These are phyloP conservation scores for Alternaria sp. DNA, from an alignment of 2,329 filamentous ascomycete species.

Conservation along the genomic window DNA sequence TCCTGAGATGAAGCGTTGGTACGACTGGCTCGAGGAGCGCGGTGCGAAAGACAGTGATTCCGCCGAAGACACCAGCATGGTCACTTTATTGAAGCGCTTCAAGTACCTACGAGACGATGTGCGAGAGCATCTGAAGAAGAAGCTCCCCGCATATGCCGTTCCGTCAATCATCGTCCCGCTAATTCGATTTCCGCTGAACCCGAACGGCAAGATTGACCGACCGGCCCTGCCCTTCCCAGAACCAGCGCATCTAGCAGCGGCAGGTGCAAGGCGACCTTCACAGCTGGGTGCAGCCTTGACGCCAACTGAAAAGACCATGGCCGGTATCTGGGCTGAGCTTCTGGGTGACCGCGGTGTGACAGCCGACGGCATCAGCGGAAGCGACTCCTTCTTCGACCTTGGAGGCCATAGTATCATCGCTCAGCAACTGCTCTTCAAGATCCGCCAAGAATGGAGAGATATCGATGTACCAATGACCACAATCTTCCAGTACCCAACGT, in stretches of 20 bases:
- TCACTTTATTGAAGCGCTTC: slow-evolving; percentile 65
- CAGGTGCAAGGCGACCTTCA: slow-evolving; percentile 55
- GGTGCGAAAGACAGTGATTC: slow-evolving; percentile 46
- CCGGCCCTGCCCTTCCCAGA: slow-evolving; percentile 82
- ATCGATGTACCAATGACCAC: slow-evolving; percentile 72
- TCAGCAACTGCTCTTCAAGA: slow-evolving; percentile 77
- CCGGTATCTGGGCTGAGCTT: slow-evolving; percentile 75
- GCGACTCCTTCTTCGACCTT: slow-evolving; percentile 75
- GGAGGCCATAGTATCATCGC: slow-evolving; percentile 83
- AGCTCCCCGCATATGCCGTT: slow-evolving; percentile 76
- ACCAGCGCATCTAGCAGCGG: slow-evolving; percentile 67
- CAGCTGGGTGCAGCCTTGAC: slow-evolving; percentile 55
- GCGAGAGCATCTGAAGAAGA: slow-evolving; percentile 72
- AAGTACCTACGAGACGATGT: slow-evolving; percentile 65
- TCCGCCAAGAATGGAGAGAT: slow-evolving; percentile 67
- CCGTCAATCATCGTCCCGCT: slow-evolving; percentile 77
- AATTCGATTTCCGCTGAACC: slow-evolving; percentile 72
- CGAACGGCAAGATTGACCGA: slow-evolving; percentile 74
- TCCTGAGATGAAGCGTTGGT: slow-evolving; percentile 78
- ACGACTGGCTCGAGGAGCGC: slow-evolving; percentile 65
- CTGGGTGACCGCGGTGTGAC: slow-evolving; percentile 66
- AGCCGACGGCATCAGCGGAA: slow-evolving; percentile 68
- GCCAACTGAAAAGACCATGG: slow-evolving; percentile 70
- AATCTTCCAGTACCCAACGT: slow-evolving; percentile 71
- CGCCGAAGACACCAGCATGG: slow-evolving; percentile 57